Evolutionary conservation across 2,329 filamentous ascomycete species (phyloP), one percentile per base, ranked within the genome.

Genomic region (Diaporthe australafricana): DNA sequence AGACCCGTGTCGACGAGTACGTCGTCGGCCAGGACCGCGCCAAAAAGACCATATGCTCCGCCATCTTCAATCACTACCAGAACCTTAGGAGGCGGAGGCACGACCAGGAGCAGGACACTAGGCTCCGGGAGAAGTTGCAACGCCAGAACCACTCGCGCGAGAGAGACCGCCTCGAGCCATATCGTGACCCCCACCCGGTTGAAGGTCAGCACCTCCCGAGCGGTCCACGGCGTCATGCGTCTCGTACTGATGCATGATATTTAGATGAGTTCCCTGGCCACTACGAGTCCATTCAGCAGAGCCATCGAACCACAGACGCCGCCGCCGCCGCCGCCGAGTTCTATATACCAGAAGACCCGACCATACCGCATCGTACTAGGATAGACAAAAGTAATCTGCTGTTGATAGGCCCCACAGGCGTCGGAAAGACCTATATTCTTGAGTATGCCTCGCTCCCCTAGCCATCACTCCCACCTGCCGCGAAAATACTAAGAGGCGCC

Each of bases 51-150:
- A 91, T 98, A 75, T 96, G 94, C 75, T 92, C 96, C 4, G 95
- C 96, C 8, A 93, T 99, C 35, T 98, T 97, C 84, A 98, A 98
- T 79, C 96, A 99, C 80, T 98, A 98, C 80, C 94, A 98, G 82
- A 90, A 94, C 57, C 89, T 98, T 72, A 91, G 95, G 30, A 89
- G 94, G 77, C 87, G 94, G 62, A 90, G 92, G 72, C 90, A 96
- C 75, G 91, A 95, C 69, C 95, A 98, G 77, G 90, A 94, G 32
- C 84, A 88, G 72, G 88, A 91, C 68, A 83, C 85, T 66, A 86
- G 86, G 56, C 76, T 83, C 45, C 83, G 85, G 53, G 92, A 94
- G 74, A 93, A 93, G 82, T 79, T 91, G 63, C 85, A 92, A 77
- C 90, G 93, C 52, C 93, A 95, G 79, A 89, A 91, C 73, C 90